Evolutionary conservation across 495 filamentous ascomycete genomes (phyloP), one percentile per base, ranked within the genome.

Genomic region (Aspergillus egyptiacus): DNA sequence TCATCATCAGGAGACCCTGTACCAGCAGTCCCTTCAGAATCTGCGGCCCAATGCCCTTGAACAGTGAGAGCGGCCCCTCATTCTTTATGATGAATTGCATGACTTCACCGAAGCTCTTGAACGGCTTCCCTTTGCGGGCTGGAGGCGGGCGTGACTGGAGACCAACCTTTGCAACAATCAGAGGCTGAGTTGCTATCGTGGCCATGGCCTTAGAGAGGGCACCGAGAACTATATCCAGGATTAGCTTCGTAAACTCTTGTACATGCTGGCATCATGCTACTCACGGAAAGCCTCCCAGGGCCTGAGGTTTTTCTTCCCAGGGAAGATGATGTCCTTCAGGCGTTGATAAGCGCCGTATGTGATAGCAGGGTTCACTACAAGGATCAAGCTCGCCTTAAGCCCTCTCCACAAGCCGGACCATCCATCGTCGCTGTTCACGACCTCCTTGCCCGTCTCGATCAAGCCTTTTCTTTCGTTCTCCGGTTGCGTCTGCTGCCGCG

Each of bases 1-100:
- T 95, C 93, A 97, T 99, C 93, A 99, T 99, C 19, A 99, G 71
- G 39, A 97, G 72, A 44, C 93, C 93, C 61, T 99, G 93, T 5
- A 99, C 93, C 36, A 97, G 58, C 35, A 99, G 69, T 14, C 94
- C 93, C 68, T 99, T 99, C 37, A 86, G 59, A 40, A 99, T 83
- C 64, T 99, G 93, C 0, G 93, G 93, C 0, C 83, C 91, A 62
- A 99, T 95, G 18, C 93, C 93, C 72, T 97, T 99, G 76, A 96
- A 97, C 11, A 97, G 77, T 15, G 86, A 85, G 15, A 84, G 55
- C 3, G 75, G 54, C 7, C 93, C 93, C 65, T 99, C 93, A 53
- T 95, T 83, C 55, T 96, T 69, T 36, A 96, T 64, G 51, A 97
- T 96, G 60, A 88, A 95, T 28, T 72, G 71, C 90, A 99, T 96